A percentile compares a stretch with the other conserved stretches of the same genome.
Conservation (phyloP, 768 basidiomycete genomes). For the Fistulinella prunicolor region DNA sequence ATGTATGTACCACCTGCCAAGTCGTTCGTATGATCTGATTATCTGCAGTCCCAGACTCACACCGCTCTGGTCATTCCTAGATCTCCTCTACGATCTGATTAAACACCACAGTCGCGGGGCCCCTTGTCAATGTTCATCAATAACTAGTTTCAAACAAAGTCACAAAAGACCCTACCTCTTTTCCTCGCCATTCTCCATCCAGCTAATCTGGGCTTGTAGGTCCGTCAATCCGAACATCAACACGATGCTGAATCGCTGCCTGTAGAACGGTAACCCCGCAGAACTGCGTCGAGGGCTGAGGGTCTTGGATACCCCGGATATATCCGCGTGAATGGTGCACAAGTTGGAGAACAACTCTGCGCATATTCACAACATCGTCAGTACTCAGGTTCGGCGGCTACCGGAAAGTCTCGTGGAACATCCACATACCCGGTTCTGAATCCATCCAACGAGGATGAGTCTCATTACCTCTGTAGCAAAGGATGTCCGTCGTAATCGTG, state of each 20-base stretch:
- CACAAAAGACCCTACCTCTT: conserved; percentile 12
- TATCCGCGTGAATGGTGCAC: conserved; percentile 25
- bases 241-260: conserved; percentile 37
- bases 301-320: conserved; percentile 28
- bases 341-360: conserved; percentile 28
- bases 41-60: no score
- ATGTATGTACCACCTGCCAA: no score
- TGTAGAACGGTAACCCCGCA: conserved; percentile 29
- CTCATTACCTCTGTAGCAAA: conserved; percentile 28
- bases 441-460: conserved; percentile 30
- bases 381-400: no score
- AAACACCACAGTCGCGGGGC: conserved; percentile 32
- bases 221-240: conserved; percentile 46
- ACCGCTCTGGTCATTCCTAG: no score
- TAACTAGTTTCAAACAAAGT: no score
- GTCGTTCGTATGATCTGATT: no score
- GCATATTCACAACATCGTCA: not conserved
- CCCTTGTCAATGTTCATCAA: conserved; percentile 17
- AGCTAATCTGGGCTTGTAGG: conserved; percentile 44
- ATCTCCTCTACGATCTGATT: conserved; percentile 32
- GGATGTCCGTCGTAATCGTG: conserved; percentile 29
- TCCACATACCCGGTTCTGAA: conserved; percentile 25
- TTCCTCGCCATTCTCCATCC: conserved; percentile 37
- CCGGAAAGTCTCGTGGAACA: not conserved
- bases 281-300: conserved; percentile 31